Base-by-base conservation (phyloP, 345 rosid genomes). In the Lepidium africanum region DNA sequence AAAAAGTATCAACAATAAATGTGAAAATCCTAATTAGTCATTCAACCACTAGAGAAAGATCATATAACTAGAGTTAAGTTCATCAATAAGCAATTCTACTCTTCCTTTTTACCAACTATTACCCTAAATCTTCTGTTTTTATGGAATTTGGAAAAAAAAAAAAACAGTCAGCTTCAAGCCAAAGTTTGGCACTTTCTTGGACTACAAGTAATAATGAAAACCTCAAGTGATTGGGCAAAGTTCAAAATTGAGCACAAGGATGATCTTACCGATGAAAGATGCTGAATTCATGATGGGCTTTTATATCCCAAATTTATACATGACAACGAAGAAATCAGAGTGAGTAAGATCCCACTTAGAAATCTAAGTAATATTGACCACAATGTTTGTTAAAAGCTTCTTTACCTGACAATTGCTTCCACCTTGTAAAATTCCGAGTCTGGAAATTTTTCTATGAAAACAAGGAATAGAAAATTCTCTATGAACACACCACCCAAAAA, bases 241-340 rank as follows among this genome's bases (percentile, higher is more conserved):
- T n/a, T 57, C 10, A 39, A 66, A 41, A 15, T 8, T 58, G n/a
- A n/a, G n/a, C n/a, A n/a, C 3, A 69, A 52, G 38, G 9, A 51
- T 6, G 4, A n/a, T 47, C 87, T 79, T 85, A 92, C 98, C 67
- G 91, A 86, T 37, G 98, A 87, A 85, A 92, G 91, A 21, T 83
- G 83, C 53, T 87, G 72, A 73, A 89, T 67, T 64, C 98, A 73
- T 96, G 95, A 92, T 14, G 96, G 92, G 81, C 98, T 89, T 67
- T 42, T 57, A 39, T 74, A 43, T 67, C 19, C 77, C 72, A 65
- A 71, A 53, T 51, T 42, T 42, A 79, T 57, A 60, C 75, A 77
- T 15, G 51, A 61, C 39, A 61, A 47, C 3, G 53, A 7, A 67
- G 33, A 63, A 21, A 75, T 14, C 10, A 63, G 33, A 30, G 42